Evolutionary conservation across 345 rosid genomes (phyloP), one percentile per base, ranked within the genome.

Genomic region (Sisymbrium irio): DNA sequence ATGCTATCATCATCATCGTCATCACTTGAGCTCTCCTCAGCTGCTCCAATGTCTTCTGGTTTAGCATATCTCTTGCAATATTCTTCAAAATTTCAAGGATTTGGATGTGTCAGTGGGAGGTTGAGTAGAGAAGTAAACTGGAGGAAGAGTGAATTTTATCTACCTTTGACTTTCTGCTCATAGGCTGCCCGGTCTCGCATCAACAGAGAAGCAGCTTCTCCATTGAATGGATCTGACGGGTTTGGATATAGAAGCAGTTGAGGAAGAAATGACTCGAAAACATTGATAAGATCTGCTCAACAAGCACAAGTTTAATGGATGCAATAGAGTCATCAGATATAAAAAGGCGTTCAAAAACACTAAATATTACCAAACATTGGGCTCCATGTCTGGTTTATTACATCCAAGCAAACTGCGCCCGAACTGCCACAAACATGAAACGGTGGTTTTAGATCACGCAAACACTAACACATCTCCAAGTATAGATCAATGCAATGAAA

Each of bases 351-450:
- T 4, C 53, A 3, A 9, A 56, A 28, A 30, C 7, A 28, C 3
- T 36, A 13, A 11, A 36, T 6, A 20, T 80, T 84, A 88, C 93
- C 93, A 55, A 83, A 88, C 89, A 85, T 83, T 49, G 93, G 93
- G 49, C 83, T 85, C 90, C 87, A 88, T 28, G 85, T 87, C 79
- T 89, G 87, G 77, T 91, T 91, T 65, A 94, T 86, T 53, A 94
- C 98, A 79, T 94, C 98, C 75, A 94, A 78, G 80, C 96, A 94
- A 63, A 91, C 91, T 1, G 86, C 81, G 1, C 93, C 93, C 5
- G 90, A 84, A 85, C 93, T 88, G 82, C 68, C 75, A 78, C 74
- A 62, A 59, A 27, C 40, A 53, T 25, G 17, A 28, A 28, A 65
- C 25, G 19, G 9, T 8, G 28, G 54, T 6, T 9, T 35, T 66